Percentiles rank a stretch among this genome's conserved stretches.
These are phyloP conservation scores for Phlebopus sp. DNA, from an alignment of 1,284 basidiomycete genomes.

Conservation along the genomic window DNA sequence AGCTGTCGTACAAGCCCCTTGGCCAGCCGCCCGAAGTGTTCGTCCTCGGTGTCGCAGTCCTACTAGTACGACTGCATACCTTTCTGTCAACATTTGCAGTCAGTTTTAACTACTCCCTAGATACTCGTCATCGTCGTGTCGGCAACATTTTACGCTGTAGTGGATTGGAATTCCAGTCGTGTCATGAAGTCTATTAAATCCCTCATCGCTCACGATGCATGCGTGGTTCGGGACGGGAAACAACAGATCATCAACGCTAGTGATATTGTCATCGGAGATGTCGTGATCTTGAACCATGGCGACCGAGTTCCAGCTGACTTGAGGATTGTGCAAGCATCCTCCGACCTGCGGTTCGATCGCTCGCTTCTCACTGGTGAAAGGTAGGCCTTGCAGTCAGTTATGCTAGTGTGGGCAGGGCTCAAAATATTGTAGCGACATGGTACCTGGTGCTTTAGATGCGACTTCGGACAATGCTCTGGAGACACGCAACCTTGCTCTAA, in stretches of 20 bases:
- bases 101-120: conserved; percentile 3
- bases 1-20: conserved; percentile 41
- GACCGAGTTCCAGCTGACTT: conserved; percentile 82
- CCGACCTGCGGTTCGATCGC: conserved; percentile 55
- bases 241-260: conserved; percentile 65
- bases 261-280: conserved; percentile 76
- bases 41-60: conserved; percentile 63
- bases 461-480: conserved; percentile 54
- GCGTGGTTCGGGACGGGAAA: conserved; percentile 50
- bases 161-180: conserved; percentile 33
- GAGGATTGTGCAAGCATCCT: conserved; percentile 50
- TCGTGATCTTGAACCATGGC: conserved; percentile 68
- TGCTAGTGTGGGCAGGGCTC: neutral
- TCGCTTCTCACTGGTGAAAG: conserved; percentile 55
- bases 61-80: conserved; percentile 59
- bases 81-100: neutral
- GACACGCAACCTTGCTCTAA: conserved; percentile 54
- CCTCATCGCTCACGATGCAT: conserved; percentile 35
- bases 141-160: conserved; percentile 42
- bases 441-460: conserved; percentile 43
- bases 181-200: conserved; percentile 30
- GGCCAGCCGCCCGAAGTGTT: conserved; percentile 48
- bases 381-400: conserved; percentile 7
- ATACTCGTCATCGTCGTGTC: conserved; percentile 60
- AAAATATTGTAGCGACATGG: conserved; percentile 36